Evolutionary conservation across 768 basidiomycete species (phyloP).

Genomic region (Lyophyllum semitale): DNA sequence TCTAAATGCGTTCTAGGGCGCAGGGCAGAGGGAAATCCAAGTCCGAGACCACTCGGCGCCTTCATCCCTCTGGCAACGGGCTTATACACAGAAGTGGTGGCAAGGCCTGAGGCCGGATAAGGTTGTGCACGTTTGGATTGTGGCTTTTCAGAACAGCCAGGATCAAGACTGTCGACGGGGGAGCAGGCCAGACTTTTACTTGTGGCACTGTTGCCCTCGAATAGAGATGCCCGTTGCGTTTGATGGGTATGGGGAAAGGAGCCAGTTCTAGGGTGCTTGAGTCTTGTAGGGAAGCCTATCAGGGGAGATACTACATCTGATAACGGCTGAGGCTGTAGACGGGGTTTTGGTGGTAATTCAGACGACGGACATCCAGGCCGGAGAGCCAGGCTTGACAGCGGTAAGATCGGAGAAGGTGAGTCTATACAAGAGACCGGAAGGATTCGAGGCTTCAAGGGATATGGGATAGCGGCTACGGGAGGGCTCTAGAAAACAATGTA

Average conservation of each 20-base stretch:
- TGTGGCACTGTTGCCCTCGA: not conserved
- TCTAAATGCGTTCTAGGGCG: not conserved
- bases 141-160: not conserved
- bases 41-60: constrained; percentile 11
- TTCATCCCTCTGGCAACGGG: not conserved
- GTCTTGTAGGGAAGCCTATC: not conserved
- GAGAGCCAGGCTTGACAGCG: constrained; percentile 1
- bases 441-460: constrained; percentile 8
- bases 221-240: not conserved
- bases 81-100: not conserved
- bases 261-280: not conserved
- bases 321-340: not conserved
- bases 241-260: not conserved
- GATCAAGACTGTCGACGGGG: no score
- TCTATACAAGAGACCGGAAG: not conserved
- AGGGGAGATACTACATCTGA: not conserved
- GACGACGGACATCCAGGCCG: not conserved
- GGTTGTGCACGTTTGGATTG: not conserved
- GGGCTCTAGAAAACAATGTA: not conserved
- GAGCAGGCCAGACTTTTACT: not conserved
- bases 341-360: not conserved
- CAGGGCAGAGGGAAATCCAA: constrained; percentile 11
- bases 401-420: constrained; percentile 15
- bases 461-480: not conserved
- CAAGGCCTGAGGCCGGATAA: not conserved